Conservation (phyloP, 768 basidiomycete genomes). For the Collybia sordida region DNA sequence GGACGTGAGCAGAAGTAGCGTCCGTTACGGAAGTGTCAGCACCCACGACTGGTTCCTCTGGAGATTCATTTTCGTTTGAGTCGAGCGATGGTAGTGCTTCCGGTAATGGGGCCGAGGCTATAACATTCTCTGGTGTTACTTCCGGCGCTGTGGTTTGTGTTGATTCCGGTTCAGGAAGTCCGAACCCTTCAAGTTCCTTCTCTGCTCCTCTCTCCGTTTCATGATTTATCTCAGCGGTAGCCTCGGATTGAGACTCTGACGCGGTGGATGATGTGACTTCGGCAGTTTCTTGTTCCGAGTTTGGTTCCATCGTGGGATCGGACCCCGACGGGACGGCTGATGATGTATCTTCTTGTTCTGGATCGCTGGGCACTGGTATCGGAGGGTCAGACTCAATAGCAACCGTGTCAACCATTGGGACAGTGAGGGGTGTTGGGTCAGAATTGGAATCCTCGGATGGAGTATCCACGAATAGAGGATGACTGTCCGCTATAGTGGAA, state of each 20-base stretch:
- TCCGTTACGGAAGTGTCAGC: too few species aligned
- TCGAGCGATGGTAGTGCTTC: too few species aligned
- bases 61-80: too few species aligned
- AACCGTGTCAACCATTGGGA: neutral
- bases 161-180: neutral
- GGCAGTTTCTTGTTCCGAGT: neutral
- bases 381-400: neutral
- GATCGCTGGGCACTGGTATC: too few species aligned
- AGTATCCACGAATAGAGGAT: neutral
- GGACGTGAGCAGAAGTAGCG: too few species aligned
- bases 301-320: neutral
- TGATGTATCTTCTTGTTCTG: neutral
- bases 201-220: neutral
- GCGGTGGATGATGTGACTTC: neutral
- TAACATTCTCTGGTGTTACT: too few species aligned
- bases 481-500: neutral
- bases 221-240: neutral
- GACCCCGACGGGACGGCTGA: neutral
- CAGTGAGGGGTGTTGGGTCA: neutral
- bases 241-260: neutral
- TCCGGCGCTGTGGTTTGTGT: neutral
- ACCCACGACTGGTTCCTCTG: too few species aligned
- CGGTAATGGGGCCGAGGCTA: too few species aligned
- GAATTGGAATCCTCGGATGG: neutral
- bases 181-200: neutral